Evolutionary conservation across 768 basidiomycete species (phyloP).

Genomic region (Lepiota venenata): DNA sequence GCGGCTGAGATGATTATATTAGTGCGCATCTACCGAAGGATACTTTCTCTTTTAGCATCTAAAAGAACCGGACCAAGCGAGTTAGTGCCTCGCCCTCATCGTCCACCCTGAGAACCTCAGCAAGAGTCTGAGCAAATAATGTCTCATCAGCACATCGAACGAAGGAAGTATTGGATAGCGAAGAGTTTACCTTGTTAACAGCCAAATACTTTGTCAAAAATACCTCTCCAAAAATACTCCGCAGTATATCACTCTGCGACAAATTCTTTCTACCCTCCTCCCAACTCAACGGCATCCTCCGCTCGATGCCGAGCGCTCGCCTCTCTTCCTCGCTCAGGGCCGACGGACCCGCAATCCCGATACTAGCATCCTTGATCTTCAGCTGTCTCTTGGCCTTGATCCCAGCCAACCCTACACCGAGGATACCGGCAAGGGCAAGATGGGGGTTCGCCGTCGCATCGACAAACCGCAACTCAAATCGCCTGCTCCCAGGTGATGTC

Average conservation of each 20-base stretch:
- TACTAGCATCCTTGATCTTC: slow-evolving; percentile 29
- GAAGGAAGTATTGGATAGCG: not conserved
- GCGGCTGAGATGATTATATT: too few species aligned
- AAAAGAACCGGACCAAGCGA: slow-evolving; percentile 3
- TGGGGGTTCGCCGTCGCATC: slow-evolving; percentile 68
- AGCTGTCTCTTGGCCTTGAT: slow-evolving; percentile 38
- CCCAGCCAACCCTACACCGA: slow-evolving; percentile 53
- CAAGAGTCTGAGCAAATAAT: not conserved
- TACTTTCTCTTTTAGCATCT: too few species aligned
- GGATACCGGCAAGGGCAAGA: slow-evolving; percentile 52
- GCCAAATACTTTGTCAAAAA: slow-evolving; percentile 41
- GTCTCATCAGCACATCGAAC: not conserved
- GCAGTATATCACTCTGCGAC: slow-evolving; percentile 30
- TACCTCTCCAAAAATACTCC: slow-evolving; percentile 38
- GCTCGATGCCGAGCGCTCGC: slow-evolving; percentile 38
- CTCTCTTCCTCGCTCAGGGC: slow-evolving; percentile 45
- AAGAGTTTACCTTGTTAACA: slow-evolving; percentile 30
- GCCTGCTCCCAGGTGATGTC: slow-evolving; percentile 40
- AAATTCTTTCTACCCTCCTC: slow-evolving; percentile 43
- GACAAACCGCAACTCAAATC: slow-evolving; percentile 59
- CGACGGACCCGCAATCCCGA: slow-evolving; percentile 29
- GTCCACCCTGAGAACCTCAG: not conserved
- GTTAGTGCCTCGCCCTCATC: slow-evolving; percentile 4
- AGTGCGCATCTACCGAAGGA: too few species aligned
- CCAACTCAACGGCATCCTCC: slow-evolving; percentile 46